These are phyloP conservation scores for Malus hybrid DNA, from an alignment of 331 rosid genomes.

Conservation along the genomic window DNA sequence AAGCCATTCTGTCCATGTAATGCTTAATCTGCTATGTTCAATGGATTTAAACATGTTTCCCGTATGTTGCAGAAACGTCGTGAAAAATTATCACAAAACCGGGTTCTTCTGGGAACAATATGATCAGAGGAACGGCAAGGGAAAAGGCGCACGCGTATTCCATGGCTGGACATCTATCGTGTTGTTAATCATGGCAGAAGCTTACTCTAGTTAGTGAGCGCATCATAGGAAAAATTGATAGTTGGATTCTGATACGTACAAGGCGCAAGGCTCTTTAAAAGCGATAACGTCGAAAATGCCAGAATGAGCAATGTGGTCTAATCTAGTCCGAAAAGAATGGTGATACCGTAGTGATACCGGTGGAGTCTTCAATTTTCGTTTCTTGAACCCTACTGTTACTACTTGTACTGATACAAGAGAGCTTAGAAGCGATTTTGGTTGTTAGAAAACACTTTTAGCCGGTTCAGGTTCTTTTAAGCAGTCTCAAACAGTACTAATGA, in stretches of 20 bases:
- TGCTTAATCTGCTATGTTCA: neutral
- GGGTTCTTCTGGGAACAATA: conserved; percentile 93
- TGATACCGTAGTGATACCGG: neutral
- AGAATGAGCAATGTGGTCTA: neutral
- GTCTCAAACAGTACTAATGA: neutral
- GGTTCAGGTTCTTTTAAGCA: neutral
- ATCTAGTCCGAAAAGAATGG: neutral
- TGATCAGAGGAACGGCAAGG: conserved; percentile 73
- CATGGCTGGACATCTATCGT: conserved; percentile 98
- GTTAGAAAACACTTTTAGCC: neutral
- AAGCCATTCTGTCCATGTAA: neutral
- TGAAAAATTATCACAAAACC: conserved; percentile 48
- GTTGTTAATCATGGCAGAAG: conserved; percentile 76
- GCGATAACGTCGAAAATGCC: neutral
- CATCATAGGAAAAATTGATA: neutral
- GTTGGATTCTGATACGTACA: neutral
- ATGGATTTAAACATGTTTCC: conserved; percentile 1
- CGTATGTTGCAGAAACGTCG: conserved; percentile 47
- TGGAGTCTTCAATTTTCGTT: neutral
- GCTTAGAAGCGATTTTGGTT: neutral
- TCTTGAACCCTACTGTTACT: neutral
- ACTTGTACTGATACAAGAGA: neutral
- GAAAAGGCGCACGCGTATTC: conserved; percentile 79
- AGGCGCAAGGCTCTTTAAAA: neutral
- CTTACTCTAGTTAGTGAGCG: conserved; percentile 23